phyloP scores from a whole-genome alignment of 331 rosid species.

The Quercus phellos region DNA sequence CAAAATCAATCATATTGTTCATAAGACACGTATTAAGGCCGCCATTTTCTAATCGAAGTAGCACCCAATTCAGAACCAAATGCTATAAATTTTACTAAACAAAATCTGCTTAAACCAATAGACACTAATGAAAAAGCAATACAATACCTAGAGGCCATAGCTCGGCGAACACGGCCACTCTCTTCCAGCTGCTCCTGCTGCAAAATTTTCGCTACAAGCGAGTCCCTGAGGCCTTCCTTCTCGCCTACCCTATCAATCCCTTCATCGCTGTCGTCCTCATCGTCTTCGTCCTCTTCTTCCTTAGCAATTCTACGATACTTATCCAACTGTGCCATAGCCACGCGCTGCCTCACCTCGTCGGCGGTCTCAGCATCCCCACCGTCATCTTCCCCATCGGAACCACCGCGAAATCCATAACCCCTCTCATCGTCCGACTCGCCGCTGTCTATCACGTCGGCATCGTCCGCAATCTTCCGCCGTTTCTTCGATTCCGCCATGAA shows the following conservation, averaged over 20 bases:
- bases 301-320: constrained; percentile 32
- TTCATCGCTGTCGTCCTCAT: constrained; percentile 27
- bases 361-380: constrained; percentile 44
- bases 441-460: no score
- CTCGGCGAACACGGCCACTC: constrained; percentile 71
- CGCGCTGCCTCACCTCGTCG: constrained; percentile 63
- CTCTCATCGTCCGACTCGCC: constrained; percentile 7
- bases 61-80: not conserved
- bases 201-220: constrained; percentile 56
- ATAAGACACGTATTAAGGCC: no score
- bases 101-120: not conserved
- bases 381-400: not conserved
- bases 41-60: not conserved
- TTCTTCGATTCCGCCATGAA: constrained; percentile 34
- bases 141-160: constrained; percentile 64
- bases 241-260: constrained; percentile 24
- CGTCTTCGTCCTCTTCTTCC: constrained; percentile 47
- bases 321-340: constrained; percentile 45
- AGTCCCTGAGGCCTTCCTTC: constrained; percentile 65
- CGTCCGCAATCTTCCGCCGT: no score
- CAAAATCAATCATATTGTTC: no score
- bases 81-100: not conserved
- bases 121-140: not conserved
- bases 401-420: constrained; percentile 34
- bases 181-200: constrained; percentile 79